Evolutionary conservation across 2,329 filamentous ascomycete species (phyloP).

Genomic region (Alternaria brassicae): DNA sequence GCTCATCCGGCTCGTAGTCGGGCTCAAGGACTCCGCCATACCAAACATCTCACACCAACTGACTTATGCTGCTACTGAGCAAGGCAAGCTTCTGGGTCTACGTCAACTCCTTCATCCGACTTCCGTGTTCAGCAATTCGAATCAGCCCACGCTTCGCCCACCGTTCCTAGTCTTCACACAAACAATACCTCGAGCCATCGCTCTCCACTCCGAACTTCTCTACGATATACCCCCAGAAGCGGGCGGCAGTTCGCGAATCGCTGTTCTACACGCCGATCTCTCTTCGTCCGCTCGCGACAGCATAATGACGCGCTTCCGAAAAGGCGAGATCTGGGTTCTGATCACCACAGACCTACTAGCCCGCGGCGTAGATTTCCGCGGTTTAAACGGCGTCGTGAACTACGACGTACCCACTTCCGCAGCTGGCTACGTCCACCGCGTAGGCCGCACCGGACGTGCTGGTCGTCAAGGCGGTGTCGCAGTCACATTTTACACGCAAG

Average conservation of each 20-base stretch:
- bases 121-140: constrained; percentile 57
- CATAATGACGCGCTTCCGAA: constrained; percentile 89
- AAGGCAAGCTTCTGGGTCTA: constrained; percentile 89
- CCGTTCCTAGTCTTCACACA: constrained; percentile 97
- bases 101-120: constrained; percentile 86
- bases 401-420: constrained; percentile 95
- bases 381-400: constrained; percentile 95
- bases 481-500: constrained; percentile 93
- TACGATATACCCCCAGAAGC: constrained; percentile 94
- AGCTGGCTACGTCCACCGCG: constrained; percentile 90
- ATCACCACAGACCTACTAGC: constrained; percentile 95
- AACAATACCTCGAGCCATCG: constrained; percentile 87
- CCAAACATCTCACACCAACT: constrained; percentile 91
- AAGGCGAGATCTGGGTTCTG: constrained; percentile 92
- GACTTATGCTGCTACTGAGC: constrained; percentile 88
- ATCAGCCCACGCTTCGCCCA: constrained; percentile 68
- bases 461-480: constrained; percentile 87
- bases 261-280: constrained; percentile 87
- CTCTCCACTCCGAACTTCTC: constrained; percentile 85
- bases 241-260: constrained; percentile 82
- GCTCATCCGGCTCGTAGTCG: constrained; percentile 87
- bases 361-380: constrained; percentile 91
- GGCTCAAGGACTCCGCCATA: constrained; percentile 92
- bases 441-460: constrained; percentile 87
- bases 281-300: constrained; percentile 75